Base-by-base conservation (phyloP, 352 stramenopile genomes). In the Globisporangium emineosum region DNA sequence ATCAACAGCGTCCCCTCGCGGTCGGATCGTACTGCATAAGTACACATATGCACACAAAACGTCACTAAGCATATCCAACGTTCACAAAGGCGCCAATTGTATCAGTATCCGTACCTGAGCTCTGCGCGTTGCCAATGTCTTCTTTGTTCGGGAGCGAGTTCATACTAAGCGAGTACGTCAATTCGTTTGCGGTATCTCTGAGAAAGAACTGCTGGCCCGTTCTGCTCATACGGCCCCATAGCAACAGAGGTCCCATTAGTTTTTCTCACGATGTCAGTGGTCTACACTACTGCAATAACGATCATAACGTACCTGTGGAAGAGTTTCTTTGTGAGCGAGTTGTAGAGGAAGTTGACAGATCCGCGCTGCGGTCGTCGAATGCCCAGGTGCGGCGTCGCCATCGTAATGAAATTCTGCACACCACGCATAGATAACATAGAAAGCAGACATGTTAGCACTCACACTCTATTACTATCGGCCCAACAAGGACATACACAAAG, bases 321-420 rank as follows among this genome's bases (percentile, higher is more conserved):
- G 9, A 93, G 70, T 57, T 84, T 88, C 45, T 81, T 79, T 57
- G 77, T 77, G 15, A 93, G 35, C 5, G 68, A 66, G 64, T 94
- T 94, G 63, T 79, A 82, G 25, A 94, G 53, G 32, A 78, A 75
- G 64, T 93, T 94, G 29, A 83, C 72, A 10, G 73, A 69, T 5
- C 79, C 79, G 15, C 79, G 77, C 56, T 77, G 73, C 30, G 86
- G 79, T 21, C 79, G 78, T 27, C 83, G 81, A 29, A 90, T 89
- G 51, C 86, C 86, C 56, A 94, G 65, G 47, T 94, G 83, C n/a
- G 86, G 85, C 33, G 81, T 82, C 45, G 85, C 85, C 37, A 94
- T 67, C 40, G 85, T 88, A 53, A 94, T 80, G 45, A 94, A 91
- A 65, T 93, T 94, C 86, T 94, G 66, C 37, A 63, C 0, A 61